Conservation (phyloP, 257 asterid species). For the Ophiorrhiza pumila region DNA sequence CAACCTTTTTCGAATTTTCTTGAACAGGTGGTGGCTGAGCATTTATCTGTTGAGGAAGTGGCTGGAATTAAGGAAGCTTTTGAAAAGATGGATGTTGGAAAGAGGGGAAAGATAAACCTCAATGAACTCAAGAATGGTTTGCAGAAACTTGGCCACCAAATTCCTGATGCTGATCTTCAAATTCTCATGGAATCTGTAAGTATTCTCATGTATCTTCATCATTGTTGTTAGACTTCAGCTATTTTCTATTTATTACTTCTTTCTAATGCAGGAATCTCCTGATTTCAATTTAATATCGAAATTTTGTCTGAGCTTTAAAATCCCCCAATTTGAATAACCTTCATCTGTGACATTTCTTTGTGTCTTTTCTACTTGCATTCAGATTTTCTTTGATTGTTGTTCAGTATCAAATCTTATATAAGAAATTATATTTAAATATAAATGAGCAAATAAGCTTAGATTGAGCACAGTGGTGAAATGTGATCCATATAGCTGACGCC, state of each 20-base stretch:
- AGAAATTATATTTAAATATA: too few species aligned
- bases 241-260: neutral
- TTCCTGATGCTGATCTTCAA: slow-evolving; percentile 48
- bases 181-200: slow-evolving; percentile 68
- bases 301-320: neutral
- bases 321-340: neutral
- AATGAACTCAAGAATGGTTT: slow-evolving; percentile 53
- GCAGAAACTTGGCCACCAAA: slow-evolving; percentile 57
- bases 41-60: slow-evolving; percentile 66
- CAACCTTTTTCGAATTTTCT: slow-evolving; percentile 13
- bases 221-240: neutral
- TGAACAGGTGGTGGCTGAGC: slow-evolving; percentile 60
- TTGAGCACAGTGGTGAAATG: too few species aligned
- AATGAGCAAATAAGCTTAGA: too few species aligned
- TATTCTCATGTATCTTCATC: neutral
- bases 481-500: too few species aligned
- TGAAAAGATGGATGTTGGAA: slow-evolving; percentile 47
- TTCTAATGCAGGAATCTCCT: neutral
- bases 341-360: neutral
- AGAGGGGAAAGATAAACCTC: slow-evolving; percentile 42
- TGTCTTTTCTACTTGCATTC: slow-evolving; percentile 2
- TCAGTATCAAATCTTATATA: neutral
- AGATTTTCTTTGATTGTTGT: neutral
- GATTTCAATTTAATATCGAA: neutral
- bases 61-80: slow-evolving; percentile 65